Evolutionary conservation across 345 rosid genomes (phyloP).

Genomic region (Barbarea vulgaris): DNA sequence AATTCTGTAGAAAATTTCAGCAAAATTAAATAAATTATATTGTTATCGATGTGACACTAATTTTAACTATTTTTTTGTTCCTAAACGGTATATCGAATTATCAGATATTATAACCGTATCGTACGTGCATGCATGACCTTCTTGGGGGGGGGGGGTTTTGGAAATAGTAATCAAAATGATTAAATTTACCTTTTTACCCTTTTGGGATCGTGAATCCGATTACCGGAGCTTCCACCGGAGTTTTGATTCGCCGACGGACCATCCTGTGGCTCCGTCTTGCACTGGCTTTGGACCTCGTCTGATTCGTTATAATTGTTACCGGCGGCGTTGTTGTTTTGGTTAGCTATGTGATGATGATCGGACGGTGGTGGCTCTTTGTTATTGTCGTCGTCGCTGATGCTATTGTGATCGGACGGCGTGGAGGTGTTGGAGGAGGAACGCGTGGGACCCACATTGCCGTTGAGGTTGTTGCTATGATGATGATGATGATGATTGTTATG

Average conservation of each 20-base stretch:
- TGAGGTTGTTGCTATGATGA: constrained; percentile 5
- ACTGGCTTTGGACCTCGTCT: constrained; percentile 70
- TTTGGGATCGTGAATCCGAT: constrained; percentile 68
- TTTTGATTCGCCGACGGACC: constrained; percentile 36
- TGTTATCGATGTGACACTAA: constrained; percentile 65
- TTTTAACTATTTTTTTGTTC: constrained; percentile 67
- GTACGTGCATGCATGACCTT: constrained; percentile 59
- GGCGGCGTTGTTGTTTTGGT: constrained; percentile 26
- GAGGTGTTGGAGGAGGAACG: constrained; percentile 72
- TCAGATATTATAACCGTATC: constrained; percentile 68
- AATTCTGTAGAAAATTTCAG: constrained; percentile 35
- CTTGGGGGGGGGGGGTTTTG: constrained; percentile 42
- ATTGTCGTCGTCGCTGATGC: constrained; percentile 54
- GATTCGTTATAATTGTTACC: constrained; percentile 25
- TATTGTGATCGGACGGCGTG: constrained; percentile 82
- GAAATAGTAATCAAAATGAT: constrained; percentile 46
- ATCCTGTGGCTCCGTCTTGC: constrained; percentile 44
- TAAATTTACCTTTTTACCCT: constrained; percentile 79
- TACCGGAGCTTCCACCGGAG: constrained; percentile 41
- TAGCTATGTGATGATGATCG: constrained; percentile 39
- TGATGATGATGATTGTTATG: constrained; percentile 8
- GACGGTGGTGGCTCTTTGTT: constrained; percentile 44
- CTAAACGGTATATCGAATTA: constrained; percentile 40
- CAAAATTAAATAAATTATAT: constrained; percentile 29
- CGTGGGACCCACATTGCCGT: constrained; percentile 49